phyloP scores from a whole-genome alignment of 805 yeast genomes.

The Pichia ethanolica region DNA sequence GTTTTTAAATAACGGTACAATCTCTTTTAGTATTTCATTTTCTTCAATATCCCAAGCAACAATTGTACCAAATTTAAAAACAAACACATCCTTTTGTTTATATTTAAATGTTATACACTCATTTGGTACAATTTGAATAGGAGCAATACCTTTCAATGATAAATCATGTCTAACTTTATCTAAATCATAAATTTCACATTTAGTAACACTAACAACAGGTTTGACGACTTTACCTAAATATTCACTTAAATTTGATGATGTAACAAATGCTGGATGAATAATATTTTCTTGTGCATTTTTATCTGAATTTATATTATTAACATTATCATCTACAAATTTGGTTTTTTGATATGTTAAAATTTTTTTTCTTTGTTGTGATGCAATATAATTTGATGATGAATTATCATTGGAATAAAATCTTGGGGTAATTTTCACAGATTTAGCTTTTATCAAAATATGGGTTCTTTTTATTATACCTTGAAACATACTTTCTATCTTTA shows the following conservation, averaged over 20 bases:
- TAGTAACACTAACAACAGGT: constrained; percentile 62
- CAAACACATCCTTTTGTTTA: constrained; percentile 35
- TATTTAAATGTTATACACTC: constrained; percentile 56
- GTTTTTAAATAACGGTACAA: constrained; percentile 44
- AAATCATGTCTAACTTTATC: constrained; percentile 34
- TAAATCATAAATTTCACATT: constrained; percentile 66
- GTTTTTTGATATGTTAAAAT: constrained; percentile 11
- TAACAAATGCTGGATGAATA: constrained; percentile 15
- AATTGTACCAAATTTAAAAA: constrained; percentile 70
- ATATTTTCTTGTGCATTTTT: constrained; percentile 2
- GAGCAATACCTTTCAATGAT: constrained; percentile 29
- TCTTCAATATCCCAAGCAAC: constrained; percentile 82
- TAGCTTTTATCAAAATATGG: too few species aligned
- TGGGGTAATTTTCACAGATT: not conserved
- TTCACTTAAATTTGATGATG: constrained; percentile 1
- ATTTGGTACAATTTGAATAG: constrained; percentile 31
- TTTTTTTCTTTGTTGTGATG: constrained; percentile 9
- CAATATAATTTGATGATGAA: not conserved
- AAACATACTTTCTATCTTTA: too few species aligned
- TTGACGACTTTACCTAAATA: constrained; percentile 11
- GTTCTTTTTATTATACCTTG: not conserved
- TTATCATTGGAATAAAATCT: constrained; percentile 1
- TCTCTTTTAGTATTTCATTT: constrained; percentile 33
- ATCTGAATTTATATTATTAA: not conserved
- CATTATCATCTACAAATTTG: not conserved